Conservation (phyloP, 371 early-diverging fungal genomes). For the Actinomortierella wolfii region DNA sequence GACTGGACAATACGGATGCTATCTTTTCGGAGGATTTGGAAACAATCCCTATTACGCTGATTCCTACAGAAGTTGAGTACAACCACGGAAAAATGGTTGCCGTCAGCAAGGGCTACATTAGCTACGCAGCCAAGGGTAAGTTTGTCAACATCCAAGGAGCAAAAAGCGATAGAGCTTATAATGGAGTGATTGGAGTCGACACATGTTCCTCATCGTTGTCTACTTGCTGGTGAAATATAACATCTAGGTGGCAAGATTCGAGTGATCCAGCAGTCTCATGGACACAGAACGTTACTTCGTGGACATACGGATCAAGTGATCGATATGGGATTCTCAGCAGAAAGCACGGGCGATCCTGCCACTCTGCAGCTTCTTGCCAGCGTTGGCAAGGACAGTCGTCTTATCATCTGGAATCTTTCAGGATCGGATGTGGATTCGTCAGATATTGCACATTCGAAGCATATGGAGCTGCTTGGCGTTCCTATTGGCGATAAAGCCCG, state of each 20-base stretch:
- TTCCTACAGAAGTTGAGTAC: conserved; percentile 48
- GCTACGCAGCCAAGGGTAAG: conserved; percentile 50
- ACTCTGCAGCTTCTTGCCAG: conserved; percentile 40
- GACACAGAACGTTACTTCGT: conserved; percentile 47
- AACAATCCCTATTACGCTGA: conserved; percentile 47
- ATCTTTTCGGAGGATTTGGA: conserved; percentile 47
- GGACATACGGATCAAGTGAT: conserved; percentile 47
- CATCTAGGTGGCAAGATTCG: conserved; percentile 49
- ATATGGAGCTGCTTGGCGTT: conserved; percentile 22
- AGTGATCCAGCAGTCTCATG: conserved; percentile 46
- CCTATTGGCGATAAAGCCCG: conserved; percentile 29
- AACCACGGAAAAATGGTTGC: conserved; percentile 47
- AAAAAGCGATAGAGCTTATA: too few species aligned
- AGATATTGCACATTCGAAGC: conserved; percentile 38
- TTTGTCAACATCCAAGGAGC: background rate
- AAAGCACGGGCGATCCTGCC: background rate
- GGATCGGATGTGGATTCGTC: conserved; percentile 40
- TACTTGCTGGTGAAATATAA: background rate
- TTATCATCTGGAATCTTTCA: conserved; percentile 49
- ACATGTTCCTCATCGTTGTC: background rate
- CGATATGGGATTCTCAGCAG: conserved; percentile 46
- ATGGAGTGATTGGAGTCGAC: too few species aligned
- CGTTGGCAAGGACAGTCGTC: conserved; percentile 43
- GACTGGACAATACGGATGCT: conserved; percentile 36
- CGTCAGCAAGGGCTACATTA: conserved; percentile 48